Evolutionary conservation across 805 yeast species (phyloP), one percentile per base, ranked within the genome.

Genomic region (Citeromyces nyonsensis): DNA sequence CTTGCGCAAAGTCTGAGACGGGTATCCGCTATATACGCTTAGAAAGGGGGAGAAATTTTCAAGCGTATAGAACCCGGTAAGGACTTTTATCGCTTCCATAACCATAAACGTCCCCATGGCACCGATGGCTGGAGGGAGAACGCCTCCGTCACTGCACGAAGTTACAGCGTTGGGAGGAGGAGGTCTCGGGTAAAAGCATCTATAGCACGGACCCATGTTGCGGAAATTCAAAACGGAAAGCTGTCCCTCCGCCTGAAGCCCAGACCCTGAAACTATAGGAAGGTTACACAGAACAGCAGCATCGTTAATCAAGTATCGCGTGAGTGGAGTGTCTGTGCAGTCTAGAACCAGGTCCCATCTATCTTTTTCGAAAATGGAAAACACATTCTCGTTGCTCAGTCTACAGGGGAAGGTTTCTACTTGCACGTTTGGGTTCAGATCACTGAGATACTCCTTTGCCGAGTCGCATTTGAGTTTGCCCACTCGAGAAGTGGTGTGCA

Each of bases 101-200:
- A 95, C 94, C 80, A 91, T 88, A 62, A 81, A 63, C 0, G 73
- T 61, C 7, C 98, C 99, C 48, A 88, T 71, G 1, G 84, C 44
- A 0, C 98, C 99, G 35, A 91, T 93, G n/a, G 86, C 91, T 0
- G 97, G 94, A 0, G 98, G 98, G 15, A 91, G 52, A 1, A 88
- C 93, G 4, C 96, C 96, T 3, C 94, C 94, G 52, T 85, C 97
- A 10, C 81, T 70, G 44, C 99, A 91, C 1, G 93, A 68, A 0
- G 84, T 69, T 1, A 86, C 84, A 2, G 80, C 62, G 36, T 71
- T 75, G 1, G 95, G 81, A 1, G 86, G 73, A 0, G 98, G 96
- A 0, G 97, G 95, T 6, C 57, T 57, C 0, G 98, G 97, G 43
- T 81, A 83, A 52, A 86, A 73, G 48, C 99, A 91, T 38, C 99